A percentile compares a stretch with the other conserved stretches of the same genome.
These are phyloP conservation scores for Schizophyllum amplum DNA, from an alignment of 1,284 basidiomycete genomes.

Conservation along the genomic window DNA sequence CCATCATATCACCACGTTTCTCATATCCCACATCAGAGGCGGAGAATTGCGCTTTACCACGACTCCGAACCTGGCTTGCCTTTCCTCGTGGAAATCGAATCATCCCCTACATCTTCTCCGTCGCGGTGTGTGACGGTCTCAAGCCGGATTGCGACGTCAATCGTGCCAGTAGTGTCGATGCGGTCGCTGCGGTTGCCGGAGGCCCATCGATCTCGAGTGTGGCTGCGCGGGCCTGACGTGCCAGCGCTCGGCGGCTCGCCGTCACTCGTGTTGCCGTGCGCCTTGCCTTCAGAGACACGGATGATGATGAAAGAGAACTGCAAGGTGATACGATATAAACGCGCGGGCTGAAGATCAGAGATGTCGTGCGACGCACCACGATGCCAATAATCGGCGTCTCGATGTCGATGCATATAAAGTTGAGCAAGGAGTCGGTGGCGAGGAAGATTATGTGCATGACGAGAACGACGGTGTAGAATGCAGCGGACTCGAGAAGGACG, in stretches of 20 bases:
- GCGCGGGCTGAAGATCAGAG: neutral
- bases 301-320: neutral
- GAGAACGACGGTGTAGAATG: neutral
- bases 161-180: neutral
- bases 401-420: neutral
- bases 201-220: neutral
- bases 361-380: neutral
- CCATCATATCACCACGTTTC: too few species aligned
- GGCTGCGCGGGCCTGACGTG: neutral
- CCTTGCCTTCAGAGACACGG: neutral
- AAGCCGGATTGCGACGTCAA: neutral
- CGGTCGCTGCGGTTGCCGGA: neutral
- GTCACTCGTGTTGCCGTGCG: neutral
- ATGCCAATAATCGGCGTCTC: neutral
- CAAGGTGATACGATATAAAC: neutral
- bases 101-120: neutral
- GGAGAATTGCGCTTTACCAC: neutral
- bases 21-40: too few species aligned
- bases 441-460: neutral
- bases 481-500: neutral
- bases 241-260: neutral
- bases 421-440: neutral
- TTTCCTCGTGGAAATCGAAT: neutral
- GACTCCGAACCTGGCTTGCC: neutral
- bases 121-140: neutral